These are phyloP conservation scores for Neoboletus magnificus DNA, from an alignment of 768 basidiomycete species.

Conservation along the genomic window DNA sequence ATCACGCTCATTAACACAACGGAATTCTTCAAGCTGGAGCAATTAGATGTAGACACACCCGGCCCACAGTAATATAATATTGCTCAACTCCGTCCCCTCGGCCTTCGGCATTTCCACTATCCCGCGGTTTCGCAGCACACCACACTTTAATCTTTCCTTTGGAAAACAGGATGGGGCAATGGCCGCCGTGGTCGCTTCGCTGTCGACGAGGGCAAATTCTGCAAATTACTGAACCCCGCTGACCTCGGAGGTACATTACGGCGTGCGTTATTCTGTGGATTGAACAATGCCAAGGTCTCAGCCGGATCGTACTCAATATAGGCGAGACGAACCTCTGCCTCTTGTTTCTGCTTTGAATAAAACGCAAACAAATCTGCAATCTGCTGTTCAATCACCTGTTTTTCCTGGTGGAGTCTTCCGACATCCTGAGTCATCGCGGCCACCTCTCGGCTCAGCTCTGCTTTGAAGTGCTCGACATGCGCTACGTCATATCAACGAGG, in stretches of 20 bases:
- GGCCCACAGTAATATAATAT: slow-evolving; percentile 10
- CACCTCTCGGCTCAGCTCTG: slow-evolving; percentile 73
- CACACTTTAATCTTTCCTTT: slow-evolving; percentile 15
- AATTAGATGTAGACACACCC: slow-evolving; percentile 4
- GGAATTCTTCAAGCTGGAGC: background rate
- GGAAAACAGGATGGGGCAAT: slow-evolving; percentile 30
- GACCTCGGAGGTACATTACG: slow-evolving; percentile 21
- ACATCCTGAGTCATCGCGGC: slow-evolving; percentile 72
- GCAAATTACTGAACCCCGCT: slow-evolving; percentile 22
- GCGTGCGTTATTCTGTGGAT: slow-evolving; percentile 22
- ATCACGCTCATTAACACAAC: slow-evolving; percentile 2
- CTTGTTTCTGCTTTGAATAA: slow-evolving; percentile 62
- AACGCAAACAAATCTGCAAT: slow-evolving; percentile 73
- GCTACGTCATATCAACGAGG: slow-evolving; percentile 38
- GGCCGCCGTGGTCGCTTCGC: slow-evolving; percentile 26
- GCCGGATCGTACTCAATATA: background rate
- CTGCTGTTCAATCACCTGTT: slow-evolving; percentile 62
- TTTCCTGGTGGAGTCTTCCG: slow-evolving; percentile 59
- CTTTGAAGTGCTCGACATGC: slow-evolving; percentile 87
- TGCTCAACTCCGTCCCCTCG: background rate
- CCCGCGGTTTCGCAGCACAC: background rate
- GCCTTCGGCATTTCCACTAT: background rate
- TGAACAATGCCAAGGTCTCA: background rate
- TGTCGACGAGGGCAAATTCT: slow-evolving; percentile 25
- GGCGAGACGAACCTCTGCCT: slow-evolving; percentile 25